A percentile compares a stretch with the other conserved stretches of the same genome.
These are phyloP conservation scores for Cyberlindnera mycetangii DNA, from an alignment of 805 yeast genomes.

Conservation along the genomic window DNA sequence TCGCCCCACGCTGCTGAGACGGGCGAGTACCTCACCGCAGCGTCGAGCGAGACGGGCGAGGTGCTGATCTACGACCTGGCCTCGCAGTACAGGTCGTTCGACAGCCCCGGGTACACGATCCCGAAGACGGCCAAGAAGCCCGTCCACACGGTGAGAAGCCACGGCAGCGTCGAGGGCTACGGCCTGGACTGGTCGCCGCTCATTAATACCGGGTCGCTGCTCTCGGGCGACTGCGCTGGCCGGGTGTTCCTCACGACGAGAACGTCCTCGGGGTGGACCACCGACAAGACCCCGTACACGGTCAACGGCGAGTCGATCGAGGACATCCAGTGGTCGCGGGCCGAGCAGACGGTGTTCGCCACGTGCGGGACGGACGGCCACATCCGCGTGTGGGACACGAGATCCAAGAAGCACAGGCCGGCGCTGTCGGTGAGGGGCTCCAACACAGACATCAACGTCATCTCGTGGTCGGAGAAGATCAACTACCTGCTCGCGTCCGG, in stretches of 20 bases:
- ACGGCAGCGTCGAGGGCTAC: constrained; percentile 96
- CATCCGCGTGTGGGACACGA: constrained; percentile 93
- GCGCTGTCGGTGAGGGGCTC: constrained; percentile 84
- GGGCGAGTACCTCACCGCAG: constrained; percentile 82
- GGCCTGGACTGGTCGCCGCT: constrained; percentile 97
- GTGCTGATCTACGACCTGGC: constrained; percentile 80
- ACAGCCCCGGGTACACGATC: constrained; percentile 79
- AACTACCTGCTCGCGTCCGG: constrained; percentile 90
- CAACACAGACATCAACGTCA: constrained; percentile 83
- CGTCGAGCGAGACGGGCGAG: constrained; percentile 88
- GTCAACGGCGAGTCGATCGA: constrained; percentile 74
- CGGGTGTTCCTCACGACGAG: constrained; percentile 75
- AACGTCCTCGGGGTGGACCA: constrained; percentile 75
- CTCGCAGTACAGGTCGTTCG: constrained; percentile 78
- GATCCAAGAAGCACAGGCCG: constrained; percentile 89
- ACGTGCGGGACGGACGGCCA: constrained; percentile 90
- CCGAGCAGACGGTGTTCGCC: constrained; percentile 93
- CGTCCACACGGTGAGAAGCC: constrained; percentile 72
- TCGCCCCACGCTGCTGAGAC: constrained; percentile 72
- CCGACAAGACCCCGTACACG: constrained; percentile 77
- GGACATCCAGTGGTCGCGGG: constrained; percentile 94
- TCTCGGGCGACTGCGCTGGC: constrained; percentile 89
- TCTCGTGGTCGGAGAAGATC: constrained; percentile 90
- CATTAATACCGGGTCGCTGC: constrained; percentile 70
- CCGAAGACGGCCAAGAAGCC: constrained; percentile 80